A percentile compares a stretch with the other conserved stretches of the same genome.
Conservation (phyloP, 2,329 filamentous ascomycete genomes). For the Talaromyces atroroseus region DNA sequence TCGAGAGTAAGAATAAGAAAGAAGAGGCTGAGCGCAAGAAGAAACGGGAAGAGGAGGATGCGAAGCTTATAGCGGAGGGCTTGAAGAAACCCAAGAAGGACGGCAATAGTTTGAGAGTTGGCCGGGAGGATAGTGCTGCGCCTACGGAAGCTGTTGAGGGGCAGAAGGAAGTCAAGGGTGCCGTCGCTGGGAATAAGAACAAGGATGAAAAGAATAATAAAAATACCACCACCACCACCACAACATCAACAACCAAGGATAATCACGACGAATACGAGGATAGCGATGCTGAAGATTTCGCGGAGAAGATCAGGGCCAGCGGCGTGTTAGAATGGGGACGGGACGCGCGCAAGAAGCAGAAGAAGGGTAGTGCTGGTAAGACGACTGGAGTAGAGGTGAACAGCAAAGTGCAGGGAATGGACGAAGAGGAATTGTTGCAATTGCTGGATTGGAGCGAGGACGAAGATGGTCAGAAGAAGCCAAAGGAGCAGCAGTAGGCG, state of each 20-base stretch:
- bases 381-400: slow-evolving; percentile 58
- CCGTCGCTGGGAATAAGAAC: neutral
- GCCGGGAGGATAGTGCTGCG: slow-evolving; percentile 28
- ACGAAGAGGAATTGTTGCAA: slow-evolving; percentile 68
- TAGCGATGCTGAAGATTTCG: slow-evolving; percentile 40
- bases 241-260: neutral
- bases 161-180: neutral
- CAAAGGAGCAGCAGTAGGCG: neutral
- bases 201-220: neutral
- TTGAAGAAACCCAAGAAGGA: slow-evolving; percentile 48
- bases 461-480: slow-evolving; percentile 9
- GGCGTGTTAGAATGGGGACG: slow-evolving; percentile 56
- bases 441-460: slow-evolving; percentile 50
- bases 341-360: slow-evolving; percentile 61
- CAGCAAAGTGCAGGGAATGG: slow-evolving; percentile 56
- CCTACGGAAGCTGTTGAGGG: neutral
- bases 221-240: neutral
- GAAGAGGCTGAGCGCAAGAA: slow-evolving; percentile 57
- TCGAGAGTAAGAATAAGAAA: slow-evolving; percentile 33
- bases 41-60: slow-evolving; percentile 50
- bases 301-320: slow-evolving; percentile 32
- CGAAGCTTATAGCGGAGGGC: slow-evolving; percentile 35
- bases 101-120: slow-evolving; percentile 55
- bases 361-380: slow-evolving; percentile 51
- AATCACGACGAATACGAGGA: slow-evolving; percentile 15